Percentiles rank a stretch among this genome's conserved stretches.
These are phyloP conservation scores for Xenoacremonium recifei DNA, from an alignment of 2,329 filamentous ascomycete genomes.

Conservation along the genomic window DNA sequence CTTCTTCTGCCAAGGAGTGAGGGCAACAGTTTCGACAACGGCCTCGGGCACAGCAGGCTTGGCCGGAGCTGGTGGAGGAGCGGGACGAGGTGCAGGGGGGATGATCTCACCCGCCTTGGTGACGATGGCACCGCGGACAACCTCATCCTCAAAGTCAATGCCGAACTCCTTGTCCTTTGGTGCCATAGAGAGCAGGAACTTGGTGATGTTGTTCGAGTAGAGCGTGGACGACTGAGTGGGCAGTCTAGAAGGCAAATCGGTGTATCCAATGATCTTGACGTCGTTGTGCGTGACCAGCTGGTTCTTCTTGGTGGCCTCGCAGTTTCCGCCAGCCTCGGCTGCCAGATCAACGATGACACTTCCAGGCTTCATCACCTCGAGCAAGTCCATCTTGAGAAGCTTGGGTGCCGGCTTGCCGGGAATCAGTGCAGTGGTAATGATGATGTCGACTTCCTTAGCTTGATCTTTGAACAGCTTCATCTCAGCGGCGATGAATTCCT, in stretches of 20 bases:
- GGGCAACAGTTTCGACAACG: conserved; percentile 51
- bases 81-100: conserved; percentile 70
- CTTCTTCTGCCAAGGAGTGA: conserved; percentile 81
- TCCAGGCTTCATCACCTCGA: conserved; percentile 84
- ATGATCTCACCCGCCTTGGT: conserved; percentile 75
- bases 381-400: conserved; percentile 77
- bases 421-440: conserved; percentile 90
- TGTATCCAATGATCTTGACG: conserved; percentile 85
- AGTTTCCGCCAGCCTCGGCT: conserved; percentile 85
- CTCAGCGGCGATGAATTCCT: conserved; percentile 88
- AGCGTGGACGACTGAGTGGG: conserved; percentile 87
- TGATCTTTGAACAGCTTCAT: conserved; percentile 92
- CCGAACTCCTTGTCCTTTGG: conserved; percentile 78
- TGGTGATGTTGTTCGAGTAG: conserved; percentile 93
- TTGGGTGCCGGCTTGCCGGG: conserved; percentile 81
- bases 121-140: conserved; percentile 81
- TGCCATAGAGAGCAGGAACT: conserved; percentile 78
- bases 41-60: conserved; percentile 46
- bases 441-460: conserved; percentile 83
- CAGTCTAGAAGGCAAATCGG: conserved; percentile 80
- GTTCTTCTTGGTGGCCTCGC: conserved; percentile 75
- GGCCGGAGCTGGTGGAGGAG: conserved; percentile 51
- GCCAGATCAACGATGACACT: conserved; percentile 87
- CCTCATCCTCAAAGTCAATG: conserved; percentile 78
- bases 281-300: conserved; percentile 70